A percentile compares a stretch with the other conserved stretches of the same genome.
These are phyloP conservation scores for Globisporangium cederbergense DNA, from an alignment of 352 stramenopile species.

Conservation along the genomic window DNA sequence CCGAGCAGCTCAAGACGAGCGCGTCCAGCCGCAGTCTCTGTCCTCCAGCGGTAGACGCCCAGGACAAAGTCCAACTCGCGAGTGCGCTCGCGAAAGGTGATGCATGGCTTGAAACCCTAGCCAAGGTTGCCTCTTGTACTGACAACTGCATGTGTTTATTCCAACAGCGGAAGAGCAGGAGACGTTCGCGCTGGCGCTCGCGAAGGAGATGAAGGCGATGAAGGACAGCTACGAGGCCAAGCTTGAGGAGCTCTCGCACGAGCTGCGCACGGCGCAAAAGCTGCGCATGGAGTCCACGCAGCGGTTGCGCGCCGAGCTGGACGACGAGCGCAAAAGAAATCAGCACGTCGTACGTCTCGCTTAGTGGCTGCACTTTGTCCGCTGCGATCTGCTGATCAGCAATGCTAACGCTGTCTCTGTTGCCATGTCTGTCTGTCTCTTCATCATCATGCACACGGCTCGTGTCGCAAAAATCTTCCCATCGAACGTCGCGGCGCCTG, in stretches of 20 bases:
- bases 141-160: slow-evolving; percentile 12
- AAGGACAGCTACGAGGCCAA: slow-evolving; percentile 65
- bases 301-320: slow-evolving; percentile 43
- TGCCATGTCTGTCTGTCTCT: neutral
- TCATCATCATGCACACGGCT: neutral
- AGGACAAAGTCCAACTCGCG: neutral
- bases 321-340: slow-evolving; percentile 42
- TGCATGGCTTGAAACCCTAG: neutral
- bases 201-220: slow-evolving; percentile 66
- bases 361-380: neutral
- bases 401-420: neutral
- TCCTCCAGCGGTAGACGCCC: neutral
- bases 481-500: neutral
- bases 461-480: neutral
- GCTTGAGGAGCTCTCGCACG: slow-evolving; percentile 56
- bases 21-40: slow-evolving; percentile 21
- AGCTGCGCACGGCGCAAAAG: slow-evolving; percentile 43
- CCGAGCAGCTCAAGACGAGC: slow-evolving; percentile 44
- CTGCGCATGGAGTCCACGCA: slow-evolving; percentile 42
- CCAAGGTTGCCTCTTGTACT: neutral
- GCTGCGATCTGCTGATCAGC: slow-evolving; percentile 1
- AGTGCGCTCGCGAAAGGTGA: slow-evolving; percentile 19
- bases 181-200: slow-evolving; percentile 65
- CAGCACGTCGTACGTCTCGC: slow-evolving; percentile 32
- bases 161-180: slow-evolving; percentile 57